Base-by-base conservation (phyloP, 2,329 filamentous ascomycete species). In the Monilinia laxa region DNA sequence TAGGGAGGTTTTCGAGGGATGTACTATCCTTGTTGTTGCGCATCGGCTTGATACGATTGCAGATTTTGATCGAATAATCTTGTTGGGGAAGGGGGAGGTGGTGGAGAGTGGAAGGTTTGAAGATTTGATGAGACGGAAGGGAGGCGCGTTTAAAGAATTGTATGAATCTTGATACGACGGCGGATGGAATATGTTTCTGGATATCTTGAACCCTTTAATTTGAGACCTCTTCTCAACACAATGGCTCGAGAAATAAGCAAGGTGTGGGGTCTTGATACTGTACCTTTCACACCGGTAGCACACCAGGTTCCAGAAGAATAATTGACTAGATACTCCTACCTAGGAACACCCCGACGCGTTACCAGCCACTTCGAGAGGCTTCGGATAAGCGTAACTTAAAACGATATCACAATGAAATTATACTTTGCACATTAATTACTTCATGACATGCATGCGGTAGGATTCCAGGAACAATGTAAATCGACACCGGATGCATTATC, bases 1-100 rank as follows among this genome's bases (percentile, higher is more conserved):
- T 65, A 79, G 82, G 2, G 78, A 81, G 54, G 80, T 80, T 28
- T 87, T 89, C 72, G 75, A 76, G 2, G 79, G 78, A 4, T 82
- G 84, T 71, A 89, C 87, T 2, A 81, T 89, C 25, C 72, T 80
- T 47, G 75, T 74, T 0, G 75, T 80, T 4, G 77, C 77, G 42
- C 78, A 80, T 69, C 70, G 75, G 9, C 68, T 80, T 40, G 71
- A 78, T 18, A 83, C 81, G 0, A 81, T 84, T 57, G 75, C 81
- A 52, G 81, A 83, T 69, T 84, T 82, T 73, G 65, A 67, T 28
- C 31, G 60, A 9, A 58, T 69, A 11, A 42, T 56, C 9, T 31
- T 69, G 9, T 42, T 69, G 47, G 65, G 60, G 14, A 52, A 57
- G 9, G 67, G 65, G 20, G 42, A 60, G 18, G 14, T 67, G 35